phyloP scores from a whole-genome alignment of 257 asterid genomes.

The Capsicum baccatum region DNA sequence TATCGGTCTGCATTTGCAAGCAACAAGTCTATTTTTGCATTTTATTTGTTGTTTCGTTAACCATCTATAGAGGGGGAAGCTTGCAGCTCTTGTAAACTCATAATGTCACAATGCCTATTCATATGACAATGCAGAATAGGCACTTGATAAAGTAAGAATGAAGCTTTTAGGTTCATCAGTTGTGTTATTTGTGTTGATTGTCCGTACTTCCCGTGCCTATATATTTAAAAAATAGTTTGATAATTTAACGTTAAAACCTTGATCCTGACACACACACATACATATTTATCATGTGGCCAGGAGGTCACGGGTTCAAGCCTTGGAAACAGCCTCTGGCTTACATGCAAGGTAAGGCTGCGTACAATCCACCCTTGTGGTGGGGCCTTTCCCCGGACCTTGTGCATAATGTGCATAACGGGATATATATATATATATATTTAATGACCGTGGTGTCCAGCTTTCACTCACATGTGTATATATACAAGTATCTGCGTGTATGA shows the following conservation, averaged over 20 bases:
- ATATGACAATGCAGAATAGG: background rate
- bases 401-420: no score
- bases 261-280: background rate
- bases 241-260: background rate
- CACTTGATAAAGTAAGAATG: conserved; percentile 14
- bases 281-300: no score
- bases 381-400: no score
- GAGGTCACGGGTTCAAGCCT: no score
- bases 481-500: background rate
- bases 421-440: no score
- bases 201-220: background rate
- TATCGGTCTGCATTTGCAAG: background rate
- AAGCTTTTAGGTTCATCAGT: conserved; percentile 10
- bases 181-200: background rate
- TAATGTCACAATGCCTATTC: background rate
- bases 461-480: no score
- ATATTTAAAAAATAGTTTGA: background rate
- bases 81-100: background rate
- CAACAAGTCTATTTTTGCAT: background rate
- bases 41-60: conserved; percentile 8
- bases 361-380: no score
- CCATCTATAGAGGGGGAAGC: conserved; percentile 16
- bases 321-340: no score
- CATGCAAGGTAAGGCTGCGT: no score
- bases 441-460: no score